Evolutionary conservation across 1,284 basidiomycete genomes (phyloP), one percentile per base, ranked within the genome.

Genomic region (Ustilago esculenta): DNA sequence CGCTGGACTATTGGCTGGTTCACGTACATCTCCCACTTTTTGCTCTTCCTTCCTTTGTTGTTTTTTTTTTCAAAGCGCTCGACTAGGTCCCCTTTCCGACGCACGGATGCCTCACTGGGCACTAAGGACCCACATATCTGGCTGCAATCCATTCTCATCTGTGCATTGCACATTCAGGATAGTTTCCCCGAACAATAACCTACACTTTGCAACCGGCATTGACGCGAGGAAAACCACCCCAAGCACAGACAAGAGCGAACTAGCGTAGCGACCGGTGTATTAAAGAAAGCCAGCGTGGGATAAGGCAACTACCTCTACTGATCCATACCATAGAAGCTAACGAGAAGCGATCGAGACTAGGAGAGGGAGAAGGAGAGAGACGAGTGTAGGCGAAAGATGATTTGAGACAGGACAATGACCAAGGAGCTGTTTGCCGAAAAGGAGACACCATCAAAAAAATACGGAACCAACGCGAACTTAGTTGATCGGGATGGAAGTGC

Each of bases 401-500:
- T 14, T 40, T 43, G 37, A 35, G 18, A 51, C 21, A 35, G 36
- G 33, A 49, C 45, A 41, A 61, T 54, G 51, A 61, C 51, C 50
- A 61, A 49, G 46, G 34, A 29, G 14, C 10, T 39, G 33, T 48
- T 29, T 29, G 24, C 37, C 25, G 36, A 55, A 34, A 20, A n/a
- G n/a, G n/a, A n/a, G n/a, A n/a, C n/a, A n/a, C n/a, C n/a, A n/a
- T n/a, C n/a, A n/a, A n/a, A n/a, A n/a, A n/a, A n/a, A n/a, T n/a
- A n/a, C n/a, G n/a, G 33, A 37, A 47, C 35, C 29, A 24, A n/a
- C 14, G 18, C 32, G 39, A 35, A 14, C 30, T 71, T 54, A 72
- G 72, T 72, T 74, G 72, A 74, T 72, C 23, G 72, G 69, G 44
- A 74, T 53, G 33, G 69, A 59, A 29, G 53, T 65, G 69, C 72